These are phyloP conservation scores for Abrus precatorius DNA, from an alignment of 306 rosid species.

Conservation along the genomic window DNA sequence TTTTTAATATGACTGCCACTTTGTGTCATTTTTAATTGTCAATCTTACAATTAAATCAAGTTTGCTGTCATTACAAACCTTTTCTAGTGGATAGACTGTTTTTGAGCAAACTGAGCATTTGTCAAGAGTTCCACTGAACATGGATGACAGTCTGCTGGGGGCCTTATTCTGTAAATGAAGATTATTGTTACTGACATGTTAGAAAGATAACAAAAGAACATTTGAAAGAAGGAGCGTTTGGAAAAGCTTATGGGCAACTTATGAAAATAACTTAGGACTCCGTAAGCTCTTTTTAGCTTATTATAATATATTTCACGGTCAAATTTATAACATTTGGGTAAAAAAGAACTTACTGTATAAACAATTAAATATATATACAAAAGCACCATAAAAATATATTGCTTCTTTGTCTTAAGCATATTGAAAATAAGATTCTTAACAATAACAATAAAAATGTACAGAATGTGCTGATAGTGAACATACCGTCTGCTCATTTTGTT, in stretches of 20 bases:
- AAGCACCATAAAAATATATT: neutral
- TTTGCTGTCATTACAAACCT: slow-evolving; percentile 60
- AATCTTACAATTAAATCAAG: slow-evolving; percentile 7
- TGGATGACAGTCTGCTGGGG: slow-evolving; percentile 77
- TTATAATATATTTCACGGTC: too few species aligned
- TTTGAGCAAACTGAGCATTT: slow-evolving; percentile 86
- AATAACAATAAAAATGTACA: neutral
- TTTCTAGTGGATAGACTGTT: slow-evolving; percentile 97
- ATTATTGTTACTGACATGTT: neutral
- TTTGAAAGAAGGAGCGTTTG: neutral
- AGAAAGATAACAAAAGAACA: slow-evolving; percentile 15
- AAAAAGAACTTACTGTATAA: too few species aligned
- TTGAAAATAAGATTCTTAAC: neutral
- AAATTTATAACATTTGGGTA: too few species aligned
- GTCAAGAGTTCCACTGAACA: slow-evolving; percentile 95
- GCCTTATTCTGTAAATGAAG: slow-evolving; percentile 64
- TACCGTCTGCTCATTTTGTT: slow-evolving; percentile 66
- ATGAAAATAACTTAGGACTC: too few species aligned
- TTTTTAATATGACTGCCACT: neutral
- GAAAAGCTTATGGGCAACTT: too few species aligned
- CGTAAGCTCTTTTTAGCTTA: too few species aligned
- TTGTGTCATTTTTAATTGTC: neutral
- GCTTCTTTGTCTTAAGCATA: neutral
- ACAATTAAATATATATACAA: too few species aligned
- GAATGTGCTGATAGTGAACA: slow-evolving; percentile 25